phyloP scores from a whole-genome alignment of 2,329 filamentous ascomycete species.

The Cordyceps militaris region DNA sequence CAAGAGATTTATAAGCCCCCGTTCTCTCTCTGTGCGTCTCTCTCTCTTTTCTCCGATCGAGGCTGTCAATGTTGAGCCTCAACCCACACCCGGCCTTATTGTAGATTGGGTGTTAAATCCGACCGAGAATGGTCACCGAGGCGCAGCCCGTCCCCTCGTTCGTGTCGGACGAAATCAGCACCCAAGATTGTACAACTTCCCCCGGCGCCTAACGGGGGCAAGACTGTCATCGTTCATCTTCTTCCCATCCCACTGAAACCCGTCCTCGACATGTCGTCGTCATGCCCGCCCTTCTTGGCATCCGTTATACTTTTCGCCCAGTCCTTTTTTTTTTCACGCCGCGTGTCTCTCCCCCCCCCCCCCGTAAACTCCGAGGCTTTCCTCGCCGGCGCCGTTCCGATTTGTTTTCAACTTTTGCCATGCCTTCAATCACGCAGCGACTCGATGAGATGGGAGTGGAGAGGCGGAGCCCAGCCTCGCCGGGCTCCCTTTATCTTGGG shows the following conservation, averaged over 20 bases:
- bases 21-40: too few relatives aligned
- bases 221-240: neutral
- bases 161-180: neutral
- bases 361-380: neutral
- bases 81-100: neutral
- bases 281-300: constrained; percentile 1
- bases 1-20: neutral
- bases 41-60: neutral
- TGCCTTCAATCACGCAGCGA: neutral
- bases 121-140: neutral
- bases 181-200: neutral
- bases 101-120: neutral
- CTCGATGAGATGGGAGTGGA: neutral
- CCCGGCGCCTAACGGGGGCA: neutral
- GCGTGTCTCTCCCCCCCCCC: neutral
- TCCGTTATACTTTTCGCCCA: neutral
- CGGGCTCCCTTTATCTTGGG: neutral
- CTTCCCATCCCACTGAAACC: neutral
- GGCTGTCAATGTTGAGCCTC: neutral
- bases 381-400: neutral
- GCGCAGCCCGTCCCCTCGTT: neutral
- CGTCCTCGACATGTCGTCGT: neutral
- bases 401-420: neutral
- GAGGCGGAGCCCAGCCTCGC: too few relatives aligned
- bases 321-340: too few relatives aligned